These are phyloP conservation scores for Irpex sp. DNA, from an alignment of 1,284 basidiomycete species.

Conservation along the genomic window DNA sequence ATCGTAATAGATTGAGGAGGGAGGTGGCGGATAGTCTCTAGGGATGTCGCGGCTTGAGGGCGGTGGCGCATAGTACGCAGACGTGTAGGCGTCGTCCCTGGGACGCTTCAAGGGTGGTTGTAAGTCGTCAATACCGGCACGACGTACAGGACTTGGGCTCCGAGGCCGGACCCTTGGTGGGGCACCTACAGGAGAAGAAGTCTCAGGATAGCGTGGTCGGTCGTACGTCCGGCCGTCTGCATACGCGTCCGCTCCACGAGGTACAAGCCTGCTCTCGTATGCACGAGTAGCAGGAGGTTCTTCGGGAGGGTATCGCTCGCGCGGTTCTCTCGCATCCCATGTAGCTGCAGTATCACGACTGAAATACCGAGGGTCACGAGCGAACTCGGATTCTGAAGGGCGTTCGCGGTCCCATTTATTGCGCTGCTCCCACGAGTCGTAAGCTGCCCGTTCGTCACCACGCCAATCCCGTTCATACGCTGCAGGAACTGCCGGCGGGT, in stretches of 20 bases:
- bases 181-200: constrained; percentile 15
- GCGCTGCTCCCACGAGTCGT: constrained; percentile 19
- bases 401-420: constrained; percentile 21
- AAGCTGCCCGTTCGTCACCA: constrained; percentile 20
- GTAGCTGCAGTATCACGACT: constrained; percentile 21
- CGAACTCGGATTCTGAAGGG: constrained; percentile 17
- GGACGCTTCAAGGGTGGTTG: constrained; percentile 31
- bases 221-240: constrained; percentile 15
- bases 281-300: constrained; percentile 18
- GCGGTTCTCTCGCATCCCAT: constrained; percentile 31
- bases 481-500: constrained; percentile 10
- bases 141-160: constrained; percentile 27
- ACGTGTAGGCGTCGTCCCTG: constrained; percentile 26
- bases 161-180: constrained; percentile 29
- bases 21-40: constrained; percentile 17
- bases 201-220: constrained; percentile 22
- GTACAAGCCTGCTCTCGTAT: constrained; percentile 25
- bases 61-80: constrained; percentile 17
- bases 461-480: constrained; percentile 25
- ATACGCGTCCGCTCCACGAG: constrained; percentile 25
- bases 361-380: constrained; percentile 15
- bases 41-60: constrained; percentile 13
- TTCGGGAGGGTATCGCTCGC: constrained; percentile 23
- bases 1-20: constrained; percentile 21
- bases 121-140: constrained; percentile 21